Percentiles rank a stretch among this genome's conserved stretches.
These are phyloP conservation scores for Gossypium aridum DNA, from an alignment of 441 rosid species.

Conservation along the genomic window DNA sequence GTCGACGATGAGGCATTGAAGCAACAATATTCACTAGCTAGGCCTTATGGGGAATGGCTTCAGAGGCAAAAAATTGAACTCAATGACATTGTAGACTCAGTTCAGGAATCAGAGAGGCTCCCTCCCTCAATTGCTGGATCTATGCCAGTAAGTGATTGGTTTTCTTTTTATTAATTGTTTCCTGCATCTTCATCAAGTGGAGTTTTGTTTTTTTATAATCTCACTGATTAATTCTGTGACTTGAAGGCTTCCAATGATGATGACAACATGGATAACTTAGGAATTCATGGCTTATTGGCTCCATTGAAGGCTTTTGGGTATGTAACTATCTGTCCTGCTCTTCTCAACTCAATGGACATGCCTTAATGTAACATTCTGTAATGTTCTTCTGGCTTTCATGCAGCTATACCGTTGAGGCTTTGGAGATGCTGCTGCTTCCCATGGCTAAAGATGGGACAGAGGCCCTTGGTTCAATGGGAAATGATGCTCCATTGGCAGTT, in stretches of 20 bases:
- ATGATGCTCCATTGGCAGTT: slow-evolving; percentile 97
- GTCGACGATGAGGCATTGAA: slow-evolving; percentile 96
- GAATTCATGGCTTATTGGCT: slow-evolving; percentile 85
- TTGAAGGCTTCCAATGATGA: slow-evolving; percentile 67
- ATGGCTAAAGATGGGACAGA: slow-evolving; percentile 98
- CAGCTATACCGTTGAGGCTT: slow-evolving; percentile 95
- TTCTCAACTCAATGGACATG: not conserved
- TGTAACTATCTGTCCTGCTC: slow-evolving; percentile 14
- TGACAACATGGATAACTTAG: slow-evolving; percentile 83
- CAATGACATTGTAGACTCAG: slow-evolving; percentile 64
- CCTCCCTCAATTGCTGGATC: slow-evolving; percentile 75
- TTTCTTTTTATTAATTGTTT: not conserved
- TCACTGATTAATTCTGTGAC: slow-evolving; percentile 14
- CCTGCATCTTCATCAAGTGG: not conserved
- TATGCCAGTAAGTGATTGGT: slow-evolving; percentile 37
- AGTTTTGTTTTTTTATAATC: not conserved
- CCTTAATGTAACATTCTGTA: slow-evolving; percentile 10
- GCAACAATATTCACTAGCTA: slow-evolving; percentile 86
- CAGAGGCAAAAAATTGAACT: slow-evolving; percentile 85
- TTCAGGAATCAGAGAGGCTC: slow-evolving; percentile 49
- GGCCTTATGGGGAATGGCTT: slow-evolving; percentile 98
- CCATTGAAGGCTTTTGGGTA: slow-evolving; percentile 99
- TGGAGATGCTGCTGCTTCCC: slow-evolving; percentile 98
- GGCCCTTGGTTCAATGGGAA: slow-evolving; percentile 99
- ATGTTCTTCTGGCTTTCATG: slow-evolving; percentile 18